Evolutionary conservation across 116 monocot species (phyloP).

Genomic region (Trichopus zeylanicus): DNA sequence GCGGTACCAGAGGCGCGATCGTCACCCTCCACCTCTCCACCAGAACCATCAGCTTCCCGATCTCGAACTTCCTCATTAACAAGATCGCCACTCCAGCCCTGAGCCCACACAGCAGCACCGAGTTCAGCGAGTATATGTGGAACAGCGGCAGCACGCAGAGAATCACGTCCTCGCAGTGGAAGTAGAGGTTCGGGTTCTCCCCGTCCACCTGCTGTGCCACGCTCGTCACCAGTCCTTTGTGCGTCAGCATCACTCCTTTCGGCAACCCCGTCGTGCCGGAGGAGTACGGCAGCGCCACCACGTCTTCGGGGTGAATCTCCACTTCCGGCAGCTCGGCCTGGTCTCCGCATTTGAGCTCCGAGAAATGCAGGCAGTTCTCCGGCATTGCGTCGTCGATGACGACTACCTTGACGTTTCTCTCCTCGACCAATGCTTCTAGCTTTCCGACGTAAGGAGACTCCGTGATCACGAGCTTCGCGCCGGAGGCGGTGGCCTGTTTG

Average conservation of each 20-base stretch:
- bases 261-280: conserved; percentile 60
- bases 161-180: conserved; percentile 28
- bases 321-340: conserved; percentile 16
- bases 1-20: conserved; percentile 40
- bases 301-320: conserved; percentile 35
- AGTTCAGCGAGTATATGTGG: conserved; percentile 47
- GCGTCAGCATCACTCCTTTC: conserved; percentile 58
- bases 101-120: conserved; percentile 37
- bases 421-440: conserved; percentile 16
- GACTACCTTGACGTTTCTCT: conserved; percentile 20
- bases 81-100: conserved; percentile 30
- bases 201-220: conserved; percentile 58
- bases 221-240: conserved; percentile 39
- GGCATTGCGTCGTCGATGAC: conserved; percentile 16
- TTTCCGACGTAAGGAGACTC: conserved; percentile 27
- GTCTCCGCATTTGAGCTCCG: conserved; percentile 20
- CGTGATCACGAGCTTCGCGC: conserved; percentile 22
- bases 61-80: conserved; percentile 38
- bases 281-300: conserved; percentile 52
- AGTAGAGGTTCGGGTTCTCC: conserved; percentile 49
- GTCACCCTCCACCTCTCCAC: conserved; percentile 34
- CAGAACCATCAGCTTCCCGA: conserved; percentile 25
- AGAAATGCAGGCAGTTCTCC: conserved; percentile 32
- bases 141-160: conserved; percentile 42
- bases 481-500: conserved; percentile 24